phyloP scores from a whole-genome alignment of 2,329 filamentous ascomycete species.

The Fusarium citri region DNA sequence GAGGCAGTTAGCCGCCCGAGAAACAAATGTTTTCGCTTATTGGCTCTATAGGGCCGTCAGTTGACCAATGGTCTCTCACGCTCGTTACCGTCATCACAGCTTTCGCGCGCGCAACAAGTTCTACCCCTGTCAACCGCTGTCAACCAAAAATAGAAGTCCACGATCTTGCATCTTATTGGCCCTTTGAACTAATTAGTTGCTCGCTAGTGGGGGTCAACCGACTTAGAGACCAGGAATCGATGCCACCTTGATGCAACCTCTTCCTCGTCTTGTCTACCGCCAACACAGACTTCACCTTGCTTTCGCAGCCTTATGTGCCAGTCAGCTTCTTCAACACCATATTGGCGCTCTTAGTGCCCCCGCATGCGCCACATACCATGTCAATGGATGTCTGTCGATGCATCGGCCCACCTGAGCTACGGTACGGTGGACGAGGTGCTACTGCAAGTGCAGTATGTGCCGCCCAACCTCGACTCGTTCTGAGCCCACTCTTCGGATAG shows the following conservation, averaged over 20 bases:
- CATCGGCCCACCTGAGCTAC: conserved; percentile 42
- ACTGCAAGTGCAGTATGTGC: conserved; percentile 46
- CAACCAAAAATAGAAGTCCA: conserved; percentile 53
- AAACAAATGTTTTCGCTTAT: conserved; percentile 34
- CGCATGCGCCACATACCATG: conserved; percentile 27
- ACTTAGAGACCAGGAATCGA: conserved; percentile 37
- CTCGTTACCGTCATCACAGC: conserved; percentile 31
- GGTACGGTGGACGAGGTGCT: conserved; percentile 35
- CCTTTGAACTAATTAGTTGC: conserved; percentile 23
- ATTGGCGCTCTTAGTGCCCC: conserved; percentile 30
- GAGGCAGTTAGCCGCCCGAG: conserved; percentile 45
- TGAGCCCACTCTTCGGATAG: conserved; percentile 37
- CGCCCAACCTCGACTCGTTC: conserved; percentile 29
- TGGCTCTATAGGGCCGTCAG: conserved; percentile 27
- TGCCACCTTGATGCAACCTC: conserved; percentile 41
- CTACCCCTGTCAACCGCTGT: conserved; percentile 42
- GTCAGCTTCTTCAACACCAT: conserved; percentile 36
- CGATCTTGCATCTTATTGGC: conserved; percentile 50
- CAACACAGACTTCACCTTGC: conserved; percentile 37
- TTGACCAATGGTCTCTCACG: conserved; percentile 46
- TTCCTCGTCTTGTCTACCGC: conserved; percentile 33
- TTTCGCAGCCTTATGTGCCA: conserved; percentile 39
- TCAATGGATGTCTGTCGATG: conserved; percentile 31
- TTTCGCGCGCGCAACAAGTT: conserved; percentile 55
- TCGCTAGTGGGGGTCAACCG: conserved; percentile 40